A percentile compares a stretch with the other conserved stretches of the same genome.
Evolutionary conservation across 345 rosid genomes (phyloP).

Genomic region (Passiflora organensis): DNA sequence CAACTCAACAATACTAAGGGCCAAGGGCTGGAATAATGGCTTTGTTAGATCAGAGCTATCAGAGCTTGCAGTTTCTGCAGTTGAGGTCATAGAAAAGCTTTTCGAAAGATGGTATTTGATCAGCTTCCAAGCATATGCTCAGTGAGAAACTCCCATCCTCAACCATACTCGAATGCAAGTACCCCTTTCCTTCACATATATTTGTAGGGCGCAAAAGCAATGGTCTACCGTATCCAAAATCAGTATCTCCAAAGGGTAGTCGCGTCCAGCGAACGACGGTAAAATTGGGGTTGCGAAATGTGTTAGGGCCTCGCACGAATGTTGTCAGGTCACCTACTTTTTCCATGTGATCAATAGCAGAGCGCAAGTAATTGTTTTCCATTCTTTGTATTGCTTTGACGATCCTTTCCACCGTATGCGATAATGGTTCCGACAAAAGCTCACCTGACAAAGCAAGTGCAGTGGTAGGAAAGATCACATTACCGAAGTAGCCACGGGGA

Average conservation of each 20-base stretch:
- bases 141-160: slow-evolving; percentile 1
- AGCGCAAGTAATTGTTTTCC: slow-evolving; percentile 17
- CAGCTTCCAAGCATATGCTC: slow-evolving; percentile 12
- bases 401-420: neutral
- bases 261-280: neutral
- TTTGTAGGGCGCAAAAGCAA: neutral
- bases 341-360: slow-evolving; percentile 13
- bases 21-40: too few relatives aligned
- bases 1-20: too few relatives aligned
- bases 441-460: slow-evolving; percentile 1
- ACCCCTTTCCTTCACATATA: slow-evolving; percentile 3
- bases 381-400: slow-evolving; percentile 1
- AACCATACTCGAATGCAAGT: neutral
- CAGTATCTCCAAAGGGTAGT: slow-evolving; percentile 5
- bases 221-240: slow-evolving; percentile 15
- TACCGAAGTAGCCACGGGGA: slow-evolving; percentile 6
- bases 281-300: neutral
- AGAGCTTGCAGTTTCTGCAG: too few relatives aligned
- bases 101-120: slow-evolving; percentile 14
- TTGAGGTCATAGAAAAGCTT: slow-evolving; percentile 14
- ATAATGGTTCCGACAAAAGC: slow-evolving; percentile 4
- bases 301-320: neutral
- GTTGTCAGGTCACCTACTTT: neutral
- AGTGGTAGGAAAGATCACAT: neutral
- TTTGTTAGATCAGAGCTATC: too few relatives aligned